Percentiles rank a stretch among this genome's conserved stretches.
Evolutionary conservation across 208 protist genomes (phyloP).

Genomic region (Jaenimonas drosophilae): DNA sequence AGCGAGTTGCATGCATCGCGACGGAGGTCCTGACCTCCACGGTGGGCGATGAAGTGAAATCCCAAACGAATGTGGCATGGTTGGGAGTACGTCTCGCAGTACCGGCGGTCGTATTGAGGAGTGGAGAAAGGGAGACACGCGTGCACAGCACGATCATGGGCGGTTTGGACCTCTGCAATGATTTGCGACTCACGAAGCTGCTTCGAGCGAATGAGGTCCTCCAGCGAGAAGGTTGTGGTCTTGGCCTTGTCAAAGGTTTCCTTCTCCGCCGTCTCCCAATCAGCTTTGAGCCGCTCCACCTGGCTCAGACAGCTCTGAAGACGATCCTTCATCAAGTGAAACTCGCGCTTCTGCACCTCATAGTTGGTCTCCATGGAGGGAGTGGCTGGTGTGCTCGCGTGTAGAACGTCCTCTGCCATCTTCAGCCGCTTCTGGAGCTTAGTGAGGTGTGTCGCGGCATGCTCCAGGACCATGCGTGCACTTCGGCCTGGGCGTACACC

Average conservation of each 20-base stretch:
- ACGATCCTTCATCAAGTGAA: constrained; percentile 52
- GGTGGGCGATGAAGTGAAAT: constrained; percentile 44
- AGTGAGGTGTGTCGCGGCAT: constrained; percentile 35
- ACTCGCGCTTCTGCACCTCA: constrained; percentile 44
- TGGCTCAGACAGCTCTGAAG: constrained; percentile 28
- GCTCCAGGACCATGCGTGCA: constrained; percentile 66
- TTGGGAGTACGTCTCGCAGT: constrained; percentile 75
- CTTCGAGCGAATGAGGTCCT: constrained; percentile 51
- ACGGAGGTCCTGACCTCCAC: neutral
- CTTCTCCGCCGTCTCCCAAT: constrained; percentile 60
- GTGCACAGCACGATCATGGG: constrained; percentile 61
- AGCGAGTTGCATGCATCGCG: neutral
- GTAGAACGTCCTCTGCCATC: constrained; percentile 33
- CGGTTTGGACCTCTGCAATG: constrained; percentile 44
- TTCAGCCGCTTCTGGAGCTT: constrained; percentile 51
- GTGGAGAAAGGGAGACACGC: constrained; percentile 65
- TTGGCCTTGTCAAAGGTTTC: constrained; percentile 33
- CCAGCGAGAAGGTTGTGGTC: constrained; percentile 23
- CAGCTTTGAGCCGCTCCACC: constrained; percentile 16
- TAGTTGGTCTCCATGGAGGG: constrained; percentile 1
- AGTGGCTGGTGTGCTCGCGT: constrained; percentile 4
- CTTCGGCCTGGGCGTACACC: constrained; percentile 59
- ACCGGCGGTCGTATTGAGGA: constrained; percentile 79
- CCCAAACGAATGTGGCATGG: constrained; percentile 73
- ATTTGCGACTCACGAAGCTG: constrained; percentile 49